Base-by-base conservation (phyloP, 805 yeast species). In the Metschnikowia similis region DNA sequence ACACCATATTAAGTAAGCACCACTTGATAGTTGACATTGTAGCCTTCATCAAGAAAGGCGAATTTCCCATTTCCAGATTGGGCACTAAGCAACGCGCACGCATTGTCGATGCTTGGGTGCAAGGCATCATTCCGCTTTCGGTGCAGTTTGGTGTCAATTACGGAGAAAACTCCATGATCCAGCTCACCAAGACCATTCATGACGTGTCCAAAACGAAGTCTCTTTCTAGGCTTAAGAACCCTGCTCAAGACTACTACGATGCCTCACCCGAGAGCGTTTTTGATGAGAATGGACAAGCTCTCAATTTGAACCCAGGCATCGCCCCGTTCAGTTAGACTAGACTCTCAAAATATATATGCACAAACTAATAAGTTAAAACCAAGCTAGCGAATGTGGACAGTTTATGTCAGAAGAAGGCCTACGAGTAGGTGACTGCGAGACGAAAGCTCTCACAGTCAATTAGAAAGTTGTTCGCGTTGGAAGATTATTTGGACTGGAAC, bases 11-110 rank as follows among this genome's bases (percentile, higher is more conserved):
- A 58, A 82, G 87, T 53, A 84, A 80, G 53, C 97, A 91, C 64
- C 94, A 89, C 55, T 70, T 94, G 49, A 78, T 89, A 8, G 72
- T 90, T 17, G 97, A 95, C 65, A 79, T 92, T 39, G 86, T 94
- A 35, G 85, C 89, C 0, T 94, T 92, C 67, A 81, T 87, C 40
- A 80, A 79, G 45, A 74, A 74, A 42, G 84, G 81, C 4, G 77
- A 76, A 11, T 80, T 84, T 56, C 91, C 90, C 2, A 70, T 80
- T 43, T 86, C 94, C 28, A 67, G 95, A 56, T 65, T 90, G 52
- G 89, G 85, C 1, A 81, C 84, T 37, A 84, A 84, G 55, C 96
- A 89, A 68, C 74, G 98, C 48, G 84, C 85, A 2, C 75, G 80
- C 47, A 77, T 89, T 17, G 72, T 91, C 11, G 77, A 74, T 55